These are phyloP conservation scores for Coemansia sp. DNA, from an alignment of 192 early-diverging fungal genomes.

Conservation along the genomic window DNA sequence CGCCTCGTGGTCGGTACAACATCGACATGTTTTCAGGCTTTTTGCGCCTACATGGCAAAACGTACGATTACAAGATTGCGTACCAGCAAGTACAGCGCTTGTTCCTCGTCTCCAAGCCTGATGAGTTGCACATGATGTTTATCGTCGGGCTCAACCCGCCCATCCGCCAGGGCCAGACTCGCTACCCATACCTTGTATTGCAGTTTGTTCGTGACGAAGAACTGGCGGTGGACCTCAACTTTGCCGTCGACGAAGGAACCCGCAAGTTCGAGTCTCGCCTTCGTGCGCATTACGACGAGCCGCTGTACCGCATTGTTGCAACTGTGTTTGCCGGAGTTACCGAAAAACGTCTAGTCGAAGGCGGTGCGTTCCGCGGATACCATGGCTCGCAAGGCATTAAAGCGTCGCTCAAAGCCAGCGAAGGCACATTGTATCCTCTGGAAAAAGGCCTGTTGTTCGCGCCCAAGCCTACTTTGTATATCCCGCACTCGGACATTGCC, in stretches of 20 bases:
- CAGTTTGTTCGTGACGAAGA: conserved; percentile 96
- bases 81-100: conserved; percentile 82
- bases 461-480: conserved; percentile 89
- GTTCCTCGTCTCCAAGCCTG: conserved; percentile 90
- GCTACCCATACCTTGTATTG: conserved; percentile 92
- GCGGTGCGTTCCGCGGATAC: conserved; percentile 65
- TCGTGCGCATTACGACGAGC: conserved; percentile 81
- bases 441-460: conserved; percentile 93
- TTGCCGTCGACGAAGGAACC: conserved; percentile 74
- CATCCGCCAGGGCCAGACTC: conserved; percentile 93
- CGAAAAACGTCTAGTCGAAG: conserved; percentile 71
- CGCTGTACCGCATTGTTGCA: conserved; percentile 80
- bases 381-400: conserved; percentile 83
- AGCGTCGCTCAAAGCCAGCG: conserved; percentile 96
- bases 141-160: conserved; percentile 96
- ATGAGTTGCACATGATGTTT: conserved; percentile 89
- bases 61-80: conserved; percentile 96
- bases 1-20: conserved; percentile 91
- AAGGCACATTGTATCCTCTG: conserved; percentile 89
- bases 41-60: conserved; percentile 93
- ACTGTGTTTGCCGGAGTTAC: conserved; percentile 84
- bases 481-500: conserved; percentile 81
- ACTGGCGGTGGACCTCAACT: conserved; percentile 74
- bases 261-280: conserved; percentile 74
- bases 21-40: conserved; percentile 90